phyloP scores from a whole-genome alignment of 768 basidiomycete genomes.

The Xerocomus spinulosus region DNA sequence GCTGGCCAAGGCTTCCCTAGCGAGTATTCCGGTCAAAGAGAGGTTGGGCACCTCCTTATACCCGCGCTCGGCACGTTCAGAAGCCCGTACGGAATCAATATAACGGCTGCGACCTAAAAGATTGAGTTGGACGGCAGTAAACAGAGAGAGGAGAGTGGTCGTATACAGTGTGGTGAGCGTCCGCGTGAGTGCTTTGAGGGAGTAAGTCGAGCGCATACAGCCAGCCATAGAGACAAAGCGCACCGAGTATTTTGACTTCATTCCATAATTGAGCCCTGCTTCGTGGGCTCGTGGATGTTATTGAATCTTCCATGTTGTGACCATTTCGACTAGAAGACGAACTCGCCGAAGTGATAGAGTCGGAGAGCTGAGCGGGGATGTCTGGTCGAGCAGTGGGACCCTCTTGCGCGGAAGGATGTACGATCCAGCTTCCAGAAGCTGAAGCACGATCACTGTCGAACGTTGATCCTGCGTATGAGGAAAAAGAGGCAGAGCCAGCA shows the following conservation, averaged over 20 bases:
- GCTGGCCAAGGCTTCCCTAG: conserved; percentile 22
- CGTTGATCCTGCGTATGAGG: conserved; percentile 36
- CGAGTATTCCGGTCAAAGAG: conserved; percentile 23
- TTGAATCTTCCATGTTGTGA: conserved; percentile 2
- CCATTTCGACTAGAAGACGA: conserved; percentile 30
- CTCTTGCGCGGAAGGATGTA: conserved; percentile 31
- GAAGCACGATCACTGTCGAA: conserved; percentile 37
- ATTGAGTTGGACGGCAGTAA: conserved; percentile 82
- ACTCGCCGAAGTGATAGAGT: conserved; percentile 37
- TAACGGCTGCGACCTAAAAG: conserved; percentile 81
- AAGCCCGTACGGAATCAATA: conserved; percentile 58
- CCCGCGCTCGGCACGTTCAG: conserved; percentile 55
- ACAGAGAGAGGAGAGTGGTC: conserved; percentile 77
- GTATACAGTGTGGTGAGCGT: conserved; percentile 85
- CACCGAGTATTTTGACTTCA: conserved; percentile 76
- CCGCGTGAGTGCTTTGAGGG: conserved; percentile 70
- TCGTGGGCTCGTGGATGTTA: conserved; percentile 28
- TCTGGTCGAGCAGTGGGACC: conserved; percentile 3
- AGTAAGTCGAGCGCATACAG: conserved; percentile 1
- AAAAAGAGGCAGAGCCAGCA: conserved; percentile 37
- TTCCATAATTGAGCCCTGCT: conserved; percentile 88
- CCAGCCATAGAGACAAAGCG: conserved; percentile 44
- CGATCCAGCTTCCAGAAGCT: conserved; percentile 44
- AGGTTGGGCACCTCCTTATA: conserved; percentile 37
- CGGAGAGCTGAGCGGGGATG: conserved; percentile 30